Conservation (phyloP, 1,139 yeast genomes). For the Candida pseudoviswanathii region DNA sequence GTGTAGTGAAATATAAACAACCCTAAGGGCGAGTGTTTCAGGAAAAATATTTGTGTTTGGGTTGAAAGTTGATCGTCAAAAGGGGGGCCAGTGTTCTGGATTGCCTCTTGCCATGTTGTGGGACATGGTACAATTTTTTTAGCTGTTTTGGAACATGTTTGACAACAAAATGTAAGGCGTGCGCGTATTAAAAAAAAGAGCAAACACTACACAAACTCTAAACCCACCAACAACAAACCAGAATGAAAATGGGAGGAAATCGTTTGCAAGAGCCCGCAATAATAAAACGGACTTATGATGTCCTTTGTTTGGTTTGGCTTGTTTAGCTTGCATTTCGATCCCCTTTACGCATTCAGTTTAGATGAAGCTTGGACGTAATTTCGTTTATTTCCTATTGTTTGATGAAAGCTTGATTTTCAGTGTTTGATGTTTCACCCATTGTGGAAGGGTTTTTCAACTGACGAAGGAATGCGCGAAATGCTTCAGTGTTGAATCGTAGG, state of each 20-base stretch:
- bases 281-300: neutral
- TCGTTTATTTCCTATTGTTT: neutral
- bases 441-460: neutral
- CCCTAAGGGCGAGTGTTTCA: neutral
- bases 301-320: neutral
- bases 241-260: neutral
- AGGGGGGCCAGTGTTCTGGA: neutral
- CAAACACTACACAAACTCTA: no score
- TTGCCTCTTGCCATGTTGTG: neutral
- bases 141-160: neutral
- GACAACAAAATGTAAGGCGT: slow-evolving; percentile 3
- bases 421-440: neutral
- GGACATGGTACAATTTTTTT: neutral
- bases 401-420: neutral
- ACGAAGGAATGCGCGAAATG: no score
- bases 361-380: neutral
- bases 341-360: no score
- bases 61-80: slow-evolving; percentile 1
- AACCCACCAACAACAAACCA: neutral
- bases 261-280: neutral
- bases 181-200: neutral
- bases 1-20: neutral
- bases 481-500: no score
- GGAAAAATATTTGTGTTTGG: neutral
- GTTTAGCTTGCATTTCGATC: no score